phyloP scores from a whole-genome alignment of 176 grass and related monocot species.

The Leersia perrieri region DNA sequence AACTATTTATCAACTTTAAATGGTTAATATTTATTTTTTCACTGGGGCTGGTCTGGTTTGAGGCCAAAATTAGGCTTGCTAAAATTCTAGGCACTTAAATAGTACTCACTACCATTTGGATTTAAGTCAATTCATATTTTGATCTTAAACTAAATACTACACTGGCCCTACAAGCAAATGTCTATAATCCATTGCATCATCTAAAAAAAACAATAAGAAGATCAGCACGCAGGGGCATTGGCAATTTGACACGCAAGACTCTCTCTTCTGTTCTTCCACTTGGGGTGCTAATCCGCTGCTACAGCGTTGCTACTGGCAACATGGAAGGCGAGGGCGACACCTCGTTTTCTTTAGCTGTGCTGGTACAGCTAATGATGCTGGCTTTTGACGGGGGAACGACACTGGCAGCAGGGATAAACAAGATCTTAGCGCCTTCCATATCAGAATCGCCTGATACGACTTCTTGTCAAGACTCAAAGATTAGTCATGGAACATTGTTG shows the following conservation, averaged over 20 bases:
- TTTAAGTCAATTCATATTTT: too few species aligned
- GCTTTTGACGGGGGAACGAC: slow-evolving; percentile 39
- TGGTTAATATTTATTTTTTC: too few species aligned
- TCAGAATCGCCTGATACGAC: slow-evolving; percentile 38
- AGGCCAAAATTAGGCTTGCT: too few species aligned
- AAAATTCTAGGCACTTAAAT: too few species aligned
- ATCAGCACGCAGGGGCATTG: not conserved
- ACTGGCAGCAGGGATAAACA: not conserved
- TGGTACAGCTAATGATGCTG: slow-evolving; percentile 35
- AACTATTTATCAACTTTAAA: too few species aligned
- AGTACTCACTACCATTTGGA: too few species aligned
- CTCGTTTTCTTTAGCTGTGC: not conserved
- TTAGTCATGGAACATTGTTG: not conserved
- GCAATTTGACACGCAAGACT: not conserved
- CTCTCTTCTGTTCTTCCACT: not conserved
- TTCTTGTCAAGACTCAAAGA: slow-evolving; percentile 13
- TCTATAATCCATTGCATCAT: too few species aligned
- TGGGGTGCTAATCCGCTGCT: not conserved
- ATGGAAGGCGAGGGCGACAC: not conserved
- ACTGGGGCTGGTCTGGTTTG: too few species aligned
- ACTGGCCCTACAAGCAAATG: too few species aligned
- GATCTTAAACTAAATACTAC: too few species aligned
- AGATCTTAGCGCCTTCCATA: slow-evolving; percentile 39
- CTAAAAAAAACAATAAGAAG: too few species aligned
- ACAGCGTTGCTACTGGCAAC: not conserved